Evolutionary conservation across 768 basidiomycete genomes (phyloP).

Genomic region (Podaxis sp.): DNA sequence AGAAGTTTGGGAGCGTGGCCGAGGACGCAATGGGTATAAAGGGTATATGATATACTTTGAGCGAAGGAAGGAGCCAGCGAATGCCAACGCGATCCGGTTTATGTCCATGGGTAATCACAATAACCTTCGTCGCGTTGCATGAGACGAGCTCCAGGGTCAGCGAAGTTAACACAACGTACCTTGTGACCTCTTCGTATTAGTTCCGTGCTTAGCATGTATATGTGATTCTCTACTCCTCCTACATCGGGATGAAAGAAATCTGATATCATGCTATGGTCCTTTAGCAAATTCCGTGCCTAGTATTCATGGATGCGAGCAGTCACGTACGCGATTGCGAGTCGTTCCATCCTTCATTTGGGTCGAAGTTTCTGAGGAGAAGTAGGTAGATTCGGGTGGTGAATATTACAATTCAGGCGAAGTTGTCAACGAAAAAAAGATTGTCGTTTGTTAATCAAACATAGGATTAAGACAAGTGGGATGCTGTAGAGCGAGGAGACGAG

Average conservation of each 20-base stretch:
- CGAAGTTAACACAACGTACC: constrained; percentile 36
- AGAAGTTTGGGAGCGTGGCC: constrained; percentile 92
- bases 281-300: background rate
- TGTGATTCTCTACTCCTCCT: constrained; percentile 96
- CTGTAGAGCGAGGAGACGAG: background rate
- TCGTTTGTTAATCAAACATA: background rate
- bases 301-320: background rate
- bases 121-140: constrained; percentile 54
- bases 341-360: constrained; percentile 14
- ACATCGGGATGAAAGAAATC: constrained; percentile 96
- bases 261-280: constrained; percentile 76
- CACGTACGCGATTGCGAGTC: constrained; percentile 26
- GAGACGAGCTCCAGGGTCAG: background rate
- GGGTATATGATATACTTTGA: constrained; percentile 96
- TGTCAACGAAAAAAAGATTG: background rate
- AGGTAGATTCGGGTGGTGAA: too few species aligned
- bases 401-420: background rate
- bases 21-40: constrained; percentile 86
- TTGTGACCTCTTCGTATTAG: constrained; percentile 85
- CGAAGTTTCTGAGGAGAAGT: too few species aligned
- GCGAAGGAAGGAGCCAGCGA: constrained; percentile 80
- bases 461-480: background rate
- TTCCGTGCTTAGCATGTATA: constrained; percentile 87
- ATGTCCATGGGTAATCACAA: constrained; percentile 93
- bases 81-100: constrained; percentile 83